Evolutionary conservation across 1,284 basidiomycete species (phyloP).

Genomic region (Pseudozyma hubeiensis): DNA sequence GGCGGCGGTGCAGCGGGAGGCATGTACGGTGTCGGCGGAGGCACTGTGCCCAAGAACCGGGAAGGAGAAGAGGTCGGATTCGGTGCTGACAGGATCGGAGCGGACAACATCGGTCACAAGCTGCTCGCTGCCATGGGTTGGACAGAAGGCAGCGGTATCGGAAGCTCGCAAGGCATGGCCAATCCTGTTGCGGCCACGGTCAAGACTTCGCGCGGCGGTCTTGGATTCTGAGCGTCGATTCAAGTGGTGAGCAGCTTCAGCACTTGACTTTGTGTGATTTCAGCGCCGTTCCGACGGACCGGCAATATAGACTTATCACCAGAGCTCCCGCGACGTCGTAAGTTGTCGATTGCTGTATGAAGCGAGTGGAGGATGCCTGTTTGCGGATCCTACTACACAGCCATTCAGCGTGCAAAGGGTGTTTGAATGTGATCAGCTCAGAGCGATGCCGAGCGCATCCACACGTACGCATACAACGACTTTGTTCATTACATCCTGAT

Average conservation of each 20-base stretch:
- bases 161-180: slow-evolving; percentile 57
- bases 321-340: too few relatives aligned
- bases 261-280: too few relatives aligned
- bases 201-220: slow-evolving; percentile 62
- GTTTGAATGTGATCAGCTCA: too few relatives aligned
- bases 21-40: slow-evolving; percentile 42
- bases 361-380: too few relatives aligned
- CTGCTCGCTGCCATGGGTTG: slow-evolving; percentile 67
- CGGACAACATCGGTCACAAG: slow-evolving; percentile 66
- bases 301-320: too few relatives aligned
- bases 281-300: too few relatives aligned
- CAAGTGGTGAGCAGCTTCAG: too few relatives aligned
- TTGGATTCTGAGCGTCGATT: slow-evolving; percentile 48
- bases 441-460: too few relatives aligned
- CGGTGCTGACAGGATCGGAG: slow-evolving; percentile 63
- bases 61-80: slow-evolving; percentile 65
- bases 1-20: slow-evolving; percentile 16
- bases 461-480: neutral
- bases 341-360: too few relatives aligned
- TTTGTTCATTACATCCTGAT: neutral
- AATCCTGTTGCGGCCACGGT: slow-evolving; percentile 65
- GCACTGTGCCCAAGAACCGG: slow-evolving; percentile 53
- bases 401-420: too few relatives aligned
- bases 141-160: slow-evolving; percentile 63
- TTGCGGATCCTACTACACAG: too few relatives aligned